Conservation (phyloP, 257 asterid genomes). For the Linaria vulgaris region DNA sequence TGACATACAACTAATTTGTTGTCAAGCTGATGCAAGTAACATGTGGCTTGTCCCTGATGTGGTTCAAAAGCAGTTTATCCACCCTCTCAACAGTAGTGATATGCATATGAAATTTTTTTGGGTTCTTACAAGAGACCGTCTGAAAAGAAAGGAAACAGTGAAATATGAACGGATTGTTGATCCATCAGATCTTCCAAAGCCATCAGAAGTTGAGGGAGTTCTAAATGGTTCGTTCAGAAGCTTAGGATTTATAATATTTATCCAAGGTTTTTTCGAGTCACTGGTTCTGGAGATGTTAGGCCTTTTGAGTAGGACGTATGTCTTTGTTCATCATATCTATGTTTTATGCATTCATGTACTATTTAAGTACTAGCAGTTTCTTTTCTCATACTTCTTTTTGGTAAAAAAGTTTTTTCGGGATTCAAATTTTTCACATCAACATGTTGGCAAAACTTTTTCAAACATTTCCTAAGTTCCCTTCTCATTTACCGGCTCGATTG, state of each 20-base stretch:
- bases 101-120: conserved; percentile 82
- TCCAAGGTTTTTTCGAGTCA: conserved; percentile 84
- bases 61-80: conserved; percentile 72
- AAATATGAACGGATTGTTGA: conserved; percentile 68
- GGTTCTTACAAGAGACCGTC: conserved; percentile 91
- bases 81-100: conserved; percentile 45
- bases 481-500: too few relatives aligned
- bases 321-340: conserved; percentile 6
- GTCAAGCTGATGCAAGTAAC: conserved; percentile 87
- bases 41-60: conserved; percentile 86
- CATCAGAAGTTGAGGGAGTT: conserved; percentile 71
- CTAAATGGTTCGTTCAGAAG: conserved; percentile 74
- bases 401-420: not conserved
- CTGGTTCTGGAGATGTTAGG: conserved; percentile 97
- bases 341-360: not conserved
- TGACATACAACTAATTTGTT: conserved; percentile 90
- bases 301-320: conserved; percentile 83
- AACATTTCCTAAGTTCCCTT: too few relatives aligned
- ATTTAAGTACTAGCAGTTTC: not conserved
- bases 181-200: conserved; percentile 58
- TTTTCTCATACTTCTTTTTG: not conserved
- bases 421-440: not conserved
- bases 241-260: conserved; percentile 63
- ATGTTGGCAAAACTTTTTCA: not conserved
- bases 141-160: conserved; percentile 93